These are phyloP conservation scores for Penicillium carneum DNA, from an alignment of 2,329 filamentous ascomycete species.

Conservation along the genomic window DNA sequence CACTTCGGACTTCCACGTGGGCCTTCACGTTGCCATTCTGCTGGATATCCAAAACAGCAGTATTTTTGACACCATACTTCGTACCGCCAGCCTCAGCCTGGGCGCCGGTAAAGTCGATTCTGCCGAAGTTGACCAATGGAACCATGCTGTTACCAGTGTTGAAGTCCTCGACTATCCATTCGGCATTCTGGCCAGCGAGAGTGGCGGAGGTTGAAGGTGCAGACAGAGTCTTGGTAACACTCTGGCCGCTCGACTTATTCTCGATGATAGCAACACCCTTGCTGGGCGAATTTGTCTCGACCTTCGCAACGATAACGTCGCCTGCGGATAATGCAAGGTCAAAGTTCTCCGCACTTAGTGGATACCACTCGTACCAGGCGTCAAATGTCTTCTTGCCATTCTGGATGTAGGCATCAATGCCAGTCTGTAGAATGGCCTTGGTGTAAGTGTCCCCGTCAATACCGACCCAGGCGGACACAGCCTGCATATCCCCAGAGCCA, in stretches of 20 bases:
- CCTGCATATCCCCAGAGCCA: constrained; percentile 51
- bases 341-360: constrained; percentile 64
- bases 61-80: constrained; percentile 45
- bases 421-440: constrained; percentile 64
- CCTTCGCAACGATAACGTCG: constrained; percentile 53
- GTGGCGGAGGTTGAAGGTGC: constrained; percentile 50
- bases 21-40: constrained; percentile 51
- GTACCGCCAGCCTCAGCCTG: constrained; percentile 35
- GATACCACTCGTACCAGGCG: constrained; percentile 70
- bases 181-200: constrained; percentile 65
- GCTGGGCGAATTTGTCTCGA: constrained; percentile 50
- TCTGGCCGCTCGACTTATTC: constrained; percentile 62
- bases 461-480: constrained; percentile 66
- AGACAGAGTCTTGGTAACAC: constrained; percentile 60
- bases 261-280: constrained; percentile 58
- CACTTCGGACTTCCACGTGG: constrained; percentile 35
- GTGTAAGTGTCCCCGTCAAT: constrained; percentile 67
- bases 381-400: constrained; percentile 55
- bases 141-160: constrained; percentile 51
- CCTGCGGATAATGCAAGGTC: constrained; percentile 57
- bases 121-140: constrained; percentile 58
- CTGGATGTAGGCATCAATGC: constrained; percentile 63
- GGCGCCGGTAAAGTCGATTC: constrained; percentile 50
- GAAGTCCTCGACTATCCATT: constrained; percentile 70
- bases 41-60: constrained; percentile 58